phyloP scores from a whole-genome alignment of 805 yeast species.

The Myxozyma vanderwaltii region DNA sequence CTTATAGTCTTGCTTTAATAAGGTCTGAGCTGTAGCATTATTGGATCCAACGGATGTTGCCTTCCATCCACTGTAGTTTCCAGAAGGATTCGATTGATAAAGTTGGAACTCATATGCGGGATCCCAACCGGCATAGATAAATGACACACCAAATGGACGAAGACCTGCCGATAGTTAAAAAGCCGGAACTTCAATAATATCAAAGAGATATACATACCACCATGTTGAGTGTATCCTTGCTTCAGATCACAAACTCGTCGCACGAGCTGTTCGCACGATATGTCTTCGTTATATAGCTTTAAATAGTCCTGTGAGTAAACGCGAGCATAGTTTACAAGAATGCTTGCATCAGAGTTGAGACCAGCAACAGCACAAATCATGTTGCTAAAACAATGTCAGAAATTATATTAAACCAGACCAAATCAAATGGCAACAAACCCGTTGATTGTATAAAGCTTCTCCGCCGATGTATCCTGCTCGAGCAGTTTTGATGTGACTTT shows the following conservation, averaged over 20 bases:
- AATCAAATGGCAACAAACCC: conserved; percentile 48
- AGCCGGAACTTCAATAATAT: background rate
- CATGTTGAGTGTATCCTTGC: conserved; percentile 98
- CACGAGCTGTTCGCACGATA: conserved; percentile 90
- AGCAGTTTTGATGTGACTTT: conserved; percentile 89
- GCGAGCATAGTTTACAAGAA: conserved; percentile 85
- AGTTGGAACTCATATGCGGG: conserved; percentile 86
- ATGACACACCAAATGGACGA: conserved; percentile 97
- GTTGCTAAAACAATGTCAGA: conserved; percentile 42
- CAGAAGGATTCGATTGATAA: conserved; percentile 94
- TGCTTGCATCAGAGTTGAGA: conserved; percentile 94
- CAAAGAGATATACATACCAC: conserved; percentile 50
- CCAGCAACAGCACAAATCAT: conserved; percentile 97
- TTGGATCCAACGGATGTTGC: conserved; percentile 97
- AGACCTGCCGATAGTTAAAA: conserved; percentile 48
- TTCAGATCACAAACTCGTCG: conserved; percentile 87
- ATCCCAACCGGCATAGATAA: conserved; percentile 90
- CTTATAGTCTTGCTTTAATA: conserved; percentile 91
- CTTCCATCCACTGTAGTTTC: conserved; percentile 98
- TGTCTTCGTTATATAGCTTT: conserved; percentile 84
- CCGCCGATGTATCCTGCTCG: conserved; percentile 92
- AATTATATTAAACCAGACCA: background rate
- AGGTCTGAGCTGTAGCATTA: conserved; percentile 92
- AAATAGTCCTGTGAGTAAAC: conserved; percentile 80
- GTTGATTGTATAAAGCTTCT: conserved; percentile 83